Conservation (phyloP, 345 rosid genomes). For the Anacardium occidentale region DNA sequence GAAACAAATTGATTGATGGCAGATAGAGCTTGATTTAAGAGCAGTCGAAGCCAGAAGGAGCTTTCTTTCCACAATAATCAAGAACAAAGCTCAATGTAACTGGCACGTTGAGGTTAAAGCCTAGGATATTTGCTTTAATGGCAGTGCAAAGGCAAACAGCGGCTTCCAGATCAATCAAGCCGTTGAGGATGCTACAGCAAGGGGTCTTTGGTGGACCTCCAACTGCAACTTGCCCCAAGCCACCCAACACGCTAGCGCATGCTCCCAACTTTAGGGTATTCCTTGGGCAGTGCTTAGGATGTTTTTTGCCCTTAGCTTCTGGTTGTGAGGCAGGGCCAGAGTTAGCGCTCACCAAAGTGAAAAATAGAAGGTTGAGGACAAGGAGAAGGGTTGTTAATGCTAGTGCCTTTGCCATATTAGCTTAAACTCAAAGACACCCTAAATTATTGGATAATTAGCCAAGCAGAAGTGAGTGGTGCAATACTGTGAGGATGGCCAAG, state of each 20-base stretch:
- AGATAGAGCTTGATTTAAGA: slow-evolving; percentile 11
- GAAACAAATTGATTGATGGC: neutral
- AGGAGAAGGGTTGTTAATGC: slow-evolving; percentile 47
- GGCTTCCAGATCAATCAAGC: slow-evolving; percentile 65
- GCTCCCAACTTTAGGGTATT: slow-evolving; percentile 70
- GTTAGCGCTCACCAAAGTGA: slow-evolving; percentile 56
- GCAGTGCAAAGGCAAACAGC: slow-evolving; percentile 86
- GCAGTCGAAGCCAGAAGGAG: slow-evolving; percentile 68
- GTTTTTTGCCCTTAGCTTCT: slow-evolving; percentile 24
- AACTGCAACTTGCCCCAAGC: slow-evolving; percentile 40
- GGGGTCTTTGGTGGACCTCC: slow-evolving; percentile 61
- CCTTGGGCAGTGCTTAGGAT: slow-evolving; percentile 52
- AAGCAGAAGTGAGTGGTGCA: slow-evolving; percentile 14
- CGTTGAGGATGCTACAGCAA: slow-evolving; percentile 53
- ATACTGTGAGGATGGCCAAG: slow-evolving; percentile 8
- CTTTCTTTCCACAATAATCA: slow-evolving; percentile 59
- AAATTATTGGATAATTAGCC: neutral
- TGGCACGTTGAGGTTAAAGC: slow-evolving; percentile 55
- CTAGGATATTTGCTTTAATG: slow-evolving; percentile 60
- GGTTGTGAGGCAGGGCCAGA: slow-evolving; percentile 47
- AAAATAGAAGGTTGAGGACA: slow-evolving; percentile 59
- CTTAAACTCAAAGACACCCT: neutral
- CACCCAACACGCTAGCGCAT: slow-evolving; percentile 49
- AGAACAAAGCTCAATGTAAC: slow-evolving; percentile 59
- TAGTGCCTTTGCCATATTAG: slow-evolving; percentile 42